These are phyloP conservation scores for Platismatia glauca DNA, from an alignment of 495 filamentous ascomycete species.

Conservation along the genomic window DNA sequence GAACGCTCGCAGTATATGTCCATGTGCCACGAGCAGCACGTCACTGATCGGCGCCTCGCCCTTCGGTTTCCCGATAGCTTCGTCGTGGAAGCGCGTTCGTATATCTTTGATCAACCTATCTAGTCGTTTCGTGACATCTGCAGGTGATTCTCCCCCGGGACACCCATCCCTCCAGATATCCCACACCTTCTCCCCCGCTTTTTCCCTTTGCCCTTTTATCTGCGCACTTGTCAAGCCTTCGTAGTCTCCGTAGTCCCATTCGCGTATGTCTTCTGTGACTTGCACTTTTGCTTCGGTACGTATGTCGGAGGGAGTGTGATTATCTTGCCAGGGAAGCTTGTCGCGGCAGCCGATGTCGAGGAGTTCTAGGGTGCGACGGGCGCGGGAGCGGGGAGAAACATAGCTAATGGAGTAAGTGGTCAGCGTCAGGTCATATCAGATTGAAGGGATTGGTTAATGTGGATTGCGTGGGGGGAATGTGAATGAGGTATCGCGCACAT, in stretches of 20 bases:
- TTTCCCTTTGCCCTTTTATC: constrained; percentile 52
- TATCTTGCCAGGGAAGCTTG: constrained; percentile 45
- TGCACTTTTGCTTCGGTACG: constrained; percentile 48
- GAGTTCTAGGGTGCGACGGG: constrained; percentile 79
- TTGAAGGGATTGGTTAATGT: too few relatives aligned
- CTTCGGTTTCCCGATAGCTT: constrained; percentile 28
- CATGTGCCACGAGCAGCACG: constrained; percentile 67
- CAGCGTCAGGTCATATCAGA: not conserved
- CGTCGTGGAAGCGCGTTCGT: constrained; percentile 43
- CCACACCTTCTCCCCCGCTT: constrained; percentile 32
- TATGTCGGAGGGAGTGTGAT: constrained; percentile 34
- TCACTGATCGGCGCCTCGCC: constrained; percentile 44
- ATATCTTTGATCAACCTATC: constrained; percentile 73
- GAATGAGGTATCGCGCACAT: constrained; percentile 40
- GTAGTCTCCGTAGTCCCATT: constrained; percentile 96
- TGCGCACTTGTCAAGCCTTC: constrained; percentile 74
- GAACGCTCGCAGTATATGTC: constrained; percentile 82
- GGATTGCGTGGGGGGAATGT: not conserved
- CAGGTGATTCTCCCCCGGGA: constrained; percentile 55
- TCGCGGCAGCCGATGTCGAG: constrained; percentile 53
- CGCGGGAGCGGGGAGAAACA: constrained; percentile 79
- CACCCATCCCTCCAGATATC: constrained; percentile 33
- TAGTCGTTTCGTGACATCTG: constrained; percentile 57
- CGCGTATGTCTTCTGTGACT: constrained; percentile 68
- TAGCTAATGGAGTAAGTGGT: constrained; percentile 42